These are phyloP conservation scores for Colletotrichum liaoningense DNA, from an alignment of 2,329 filamentous ascomycete species.

Conservation along the genomic window DNA sequence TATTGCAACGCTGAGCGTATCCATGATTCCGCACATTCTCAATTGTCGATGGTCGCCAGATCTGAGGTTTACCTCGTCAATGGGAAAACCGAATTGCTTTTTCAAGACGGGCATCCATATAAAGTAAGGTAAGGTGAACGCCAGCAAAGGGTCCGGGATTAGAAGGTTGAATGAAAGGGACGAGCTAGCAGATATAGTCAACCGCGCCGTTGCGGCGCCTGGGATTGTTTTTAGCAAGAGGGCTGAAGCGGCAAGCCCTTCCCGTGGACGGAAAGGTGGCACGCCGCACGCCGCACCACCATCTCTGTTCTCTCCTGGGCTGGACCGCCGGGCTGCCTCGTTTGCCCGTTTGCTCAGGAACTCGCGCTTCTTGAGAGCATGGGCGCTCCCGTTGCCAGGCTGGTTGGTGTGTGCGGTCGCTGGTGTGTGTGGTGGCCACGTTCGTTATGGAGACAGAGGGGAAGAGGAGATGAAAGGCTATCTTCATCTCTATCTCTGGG, in stretches of 20 bases:
- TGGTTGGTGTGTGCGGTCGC: background rate
- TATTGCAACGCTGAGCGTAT: constrained; percentile 9
- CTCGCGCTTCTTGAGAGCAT: background rate
- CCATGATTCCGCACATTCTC: background rate
- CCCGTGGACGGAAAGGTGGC: background rate
- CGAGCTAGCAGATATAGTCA: background rate
- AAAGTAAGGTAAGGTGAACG: background rate
- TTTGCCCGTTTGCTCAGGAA: background rate
- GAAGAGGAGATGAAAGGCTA: background rate
- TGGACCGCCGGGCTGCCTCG: background rate
- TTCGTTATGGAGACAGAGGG: background rate
- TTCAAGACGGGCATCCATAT: background rate
- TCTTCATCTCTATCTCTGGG: background rate
- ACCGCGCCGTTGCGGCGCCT: constrained; percentile 7
- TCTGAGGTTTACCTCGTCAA: background rate
- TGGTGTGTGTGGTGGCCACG: background rate
- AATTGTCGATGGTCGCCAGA: background rate
- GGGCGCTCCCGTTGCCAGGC: background rate
- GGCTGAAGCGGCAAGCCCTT: constrained; percentile 13
- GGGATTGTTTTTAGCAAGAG: background rate
- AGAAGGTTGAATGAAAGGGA: background rate
- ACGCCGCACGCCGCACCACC: background rate
- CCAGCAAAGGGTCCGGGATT: background rate
- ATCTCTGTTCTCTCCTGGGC: background rate
- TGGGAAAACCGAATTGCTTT: background rate